Evolutionary conservation across 2,329 filamentous ascomycete genomes (phyloP), one percentile per base, ranked within the genome.

Genomic region (Nigrospora sphaerica): DNA sequence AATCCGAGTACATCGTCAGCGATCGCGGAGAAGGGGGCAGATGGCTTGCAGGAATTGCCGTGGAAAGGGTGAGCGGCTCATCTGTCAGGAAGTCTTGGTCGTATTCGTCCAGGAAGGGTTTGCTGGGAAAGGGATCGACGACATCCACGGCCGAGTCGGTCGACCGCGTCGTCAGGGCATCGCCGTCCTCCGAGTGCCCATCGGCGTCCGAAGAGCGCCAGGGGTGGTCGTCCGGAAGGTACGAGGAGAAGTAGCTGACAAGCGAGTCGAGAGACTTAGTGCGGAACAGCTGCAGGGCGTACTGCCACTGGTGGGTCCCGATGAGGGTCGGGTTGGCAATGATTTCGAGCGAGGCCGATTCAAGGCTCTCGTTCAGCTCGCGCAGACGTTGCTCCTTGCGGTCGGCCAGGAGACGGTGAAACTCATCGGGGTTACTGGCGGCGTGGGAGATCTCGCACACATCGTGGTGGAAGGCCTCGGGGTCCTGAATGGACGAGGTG

Each of bases 401-500:
- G 44, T 71, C 65, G 50, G 72, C 69, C 62, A 81, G 69, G 47
- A 78, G 62, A 39, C 63, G 66, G 54, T 81, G 74, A 55, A 81
- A 80, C 54, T 81, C 74, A 40, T 72, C 72, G 46, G 64, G 50
- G n/a, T 71, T 70, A 46, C 65, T 62, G 45, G 78, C 77, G 45
- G 69, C 63, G 57, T 64, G 68, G 33, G 78, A 77, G 42, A 81
- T 71, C 62, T 81, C 78, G 65, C 64, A 78, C 52, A 81, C 78
- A 57, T 81, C 78, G 60, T 79, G 75, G 58, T 81, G 75, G 50
- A 81, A 81, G 44, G 78, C 77, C 51, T 79, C 74, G 52, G 75
- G 73, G 62, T 81, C 78, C 57, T 80, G 77, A 31, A 81, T 72
- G 39, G 72, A 66, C 44, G 73, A 74, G 43, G 73, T 64, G 45